Evolutionary conservation across 768 basidiomycete species (phyloP).

Genomic region (Cantharellus cinnabarinus): DNA sequence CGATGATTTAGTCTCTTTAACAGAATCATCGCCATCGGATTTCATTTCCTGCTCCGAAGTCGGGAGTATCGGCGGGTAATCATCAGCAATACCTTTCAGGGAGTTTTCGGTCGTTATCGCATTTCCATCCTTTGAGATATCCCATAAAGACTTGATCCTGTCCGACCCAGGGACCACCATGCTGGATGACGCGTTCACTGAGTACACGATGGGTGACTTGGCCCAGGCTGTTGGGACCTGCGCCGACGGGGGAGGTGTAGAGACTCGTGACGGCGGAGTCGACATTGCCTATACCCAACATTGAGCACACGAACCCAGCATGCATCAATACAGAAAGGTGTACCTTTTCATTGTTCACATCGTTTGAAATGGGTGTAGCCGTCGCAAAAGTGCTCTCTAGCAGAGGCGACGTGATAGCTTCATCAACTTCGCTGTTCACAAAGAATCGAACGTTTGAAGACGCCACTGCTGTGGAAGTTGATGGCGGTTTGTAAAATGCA

Average conservation of each 20-base stretch:
- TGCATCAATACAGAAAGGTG: background rate
- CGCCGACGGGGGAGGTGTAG: conserved; percentile 10
- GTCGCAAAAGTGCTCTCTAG: background rate
- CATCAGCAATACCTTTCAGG: conserved; percentile 65
- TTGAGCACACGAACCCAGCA: background rate
- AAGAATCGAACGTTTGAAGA: conserved; percentile 41
- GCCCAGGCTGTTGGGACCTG: conserved; percentile 11
- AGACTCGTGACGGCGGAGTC: background rate
- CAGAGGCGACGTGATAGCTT: conserved; percentile 5
- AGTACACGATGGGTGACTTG: conserved; percentile 27
- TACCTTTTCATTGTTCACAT: background rate
- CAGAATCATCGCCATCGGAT: conserved; percentile 50
- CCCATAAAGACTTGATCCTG: conserved; percentile 68
- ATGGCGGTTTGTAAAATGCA: conserved; percentile 9
- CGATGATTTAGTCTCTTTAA: conserved; percentile 40
- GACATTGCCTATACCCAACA: background rate
- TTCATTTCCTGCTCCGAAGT: conserved; percentile 73
- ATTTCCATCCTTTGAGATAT: conserved; percentile 36
- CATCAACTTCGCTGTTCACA: conserved; percentile 57
- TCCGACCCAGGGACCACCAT: conserved; percentile 46
- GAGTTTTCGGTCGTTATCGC: conserved; percentile 53
- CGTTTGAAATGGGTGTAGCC: background rate
- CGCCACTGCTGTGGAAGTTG: background rate
- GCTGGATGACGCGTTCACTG: conserved; percentile 50
- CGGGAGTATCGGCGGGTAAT: conserved; percentile 47